Percentiles rank a stretch among this genome's conserved stretches.
Conservation (phyloP, 1,284 basidiomycete genomes). For the Ustilago trichophora region DNA sequence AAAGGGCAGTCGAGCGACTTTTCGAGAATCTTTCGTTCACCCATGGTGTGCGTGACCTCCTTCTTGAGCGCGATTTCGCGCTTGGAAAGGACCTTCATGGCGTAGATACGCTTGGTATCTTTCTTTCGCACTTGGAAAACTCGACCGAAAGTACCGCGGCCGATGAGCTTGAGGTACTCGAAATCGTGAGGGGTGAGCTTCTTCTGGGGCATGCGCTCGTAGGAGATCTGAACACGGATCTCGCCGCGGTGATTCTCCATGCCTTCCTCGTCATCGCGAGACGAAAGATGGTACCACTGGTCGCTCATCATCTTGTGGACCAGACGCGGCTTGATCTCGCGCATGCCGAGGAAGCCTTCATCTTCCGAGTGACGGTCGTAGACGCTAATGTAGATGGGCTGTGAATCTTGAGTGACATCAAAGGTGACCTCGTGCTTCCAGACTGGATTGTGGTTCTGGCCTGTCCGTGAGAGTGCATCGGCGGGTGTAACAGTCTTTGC, state of each 20-base stretch:
- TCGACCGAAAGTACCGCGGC: conserved; percentile 93
- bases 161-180: conserved; percentile 98
- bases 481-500: conserved; percentile 53
- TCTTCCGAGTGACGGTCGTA: conserved; percentile 88
- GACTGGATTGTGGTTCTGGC: conserved; percentile 82
- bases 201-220: conserved; percentile 71
- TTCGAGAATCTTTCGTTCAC: conserved; percentile 98
- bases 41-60: conserved; percentile 98
- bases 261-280: conserved; percentile 52
- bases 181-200: conserved; percentile 75
- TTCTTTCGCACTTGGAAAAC: conserved; percentile 98
- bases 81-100: conserved; percentile 99
- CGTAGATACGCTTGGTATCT: conserved; percentile 98
- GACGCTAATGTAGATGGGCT: conserved; percentile 86
- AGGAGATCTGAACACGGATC: conserved; percentile 92
- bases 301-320: conserved; percentile 92
- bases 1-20: conserved; percentile 93
- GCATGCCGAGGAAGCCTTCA: conserved; percentile 86
- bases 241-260: conserved; percentile 72
- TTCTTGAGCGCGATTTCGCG: conserved; percentile 99
- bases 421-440: conserved; percentile 97
- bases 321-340: conserved; percentile 89
- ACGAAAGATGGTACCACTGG: conserved; percentile 89
- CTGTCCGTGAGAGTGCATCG: conserved; percentile 25
- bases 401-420: conserved; percentile 90